Evolutionary conservation across 2,329 filamentous ascomycete species (phyloP).

Genomic region (Penicillium sp.): DNA sequence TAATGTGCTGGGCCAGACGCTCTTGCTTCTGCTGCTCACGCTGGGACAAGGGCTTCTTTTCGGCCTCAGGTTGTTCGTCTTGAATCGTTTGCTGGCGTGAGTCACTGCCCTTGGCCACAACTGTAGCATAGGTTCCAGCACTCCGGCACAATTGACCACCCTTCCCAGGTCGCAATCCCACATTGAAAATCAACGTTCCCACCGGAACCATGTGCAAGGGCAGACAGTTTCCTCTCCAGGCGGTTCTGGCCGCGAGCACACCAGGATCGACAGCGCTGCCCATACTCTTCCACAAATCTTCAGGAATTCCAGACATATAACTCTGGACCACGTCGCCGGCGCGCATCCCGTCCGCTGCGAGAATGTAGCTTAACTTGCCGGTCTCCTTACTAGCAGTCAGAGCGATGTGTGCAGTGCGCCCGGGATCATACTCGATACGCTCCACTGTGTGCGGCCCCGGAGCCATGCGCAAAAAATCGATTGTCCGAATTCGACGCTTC

Average conservation of each 20-base stretch:
- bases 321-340: conserved; percentile 90
- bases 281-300: conserved; percentile 85
- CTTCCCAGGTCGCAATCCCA: conserved; percentile 70
- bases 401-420: conserved; percentile 88
- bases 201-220: conserved; percentile 94
- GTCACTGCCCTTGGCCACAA: conserved; percentile 76
- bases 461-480: conserved; percentile 79
- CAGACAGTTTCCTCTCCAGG: conserved; percentile 89
- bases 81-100: conserved; percentile 58
- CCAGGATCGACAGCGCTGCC: conserved; percentile 89
- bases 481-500: conserved; percentile 84
- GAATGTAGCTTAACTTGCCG: conserved; percentile 78
- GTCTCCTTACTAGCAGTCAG: conserved; percentile 74
- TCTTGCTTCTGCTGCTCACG: conserved; percentile 44
- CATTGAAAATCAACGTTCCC: conserved; percentile 87
- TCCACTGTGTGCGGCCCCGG: conserved; percentile 86
- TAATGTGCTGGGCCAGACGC: conserved; percentile 74
- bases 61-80: conserved; percentile 45
- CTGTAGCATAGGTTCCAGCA: conserved; percentile 85
- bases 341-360: conserved; percentile 91
- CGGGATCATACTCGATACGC: conserved; percentile 93
- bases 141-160: conserved; percentile 90
- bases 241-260: conserved; percentile 91
- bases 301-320: conserved; percentile 84
- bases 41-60: conserved; percentile 36